Base-by-base conservation (phyloP, 2,329 filamentous ascomycete genomes). In the Capronia americana region DNA sequence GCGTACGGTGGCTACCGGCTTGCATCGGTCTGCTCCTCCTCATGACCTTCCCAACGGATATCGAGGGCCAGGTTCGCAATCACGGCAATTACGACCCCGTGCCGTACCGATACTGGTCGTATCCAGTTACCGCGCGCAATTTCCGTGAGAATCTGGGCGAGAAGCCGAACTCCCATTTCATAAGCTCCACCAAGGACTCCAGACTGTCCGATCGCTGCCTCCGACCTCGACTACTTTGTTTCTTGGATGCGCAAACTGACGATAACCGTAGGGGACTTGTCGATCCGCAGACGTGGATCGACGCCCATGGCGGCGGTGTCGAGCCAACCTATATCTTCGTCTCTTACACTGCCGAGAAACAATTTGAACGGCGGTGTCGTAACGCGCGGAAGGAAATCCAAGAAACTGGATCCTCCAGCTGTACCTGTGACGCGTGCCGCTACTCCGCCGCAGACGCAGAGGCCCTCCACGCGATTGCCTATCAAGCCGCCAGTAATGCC, bases 401-500 rank as follows among this genome's bases (percentile, higher is more conserved):
- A 24, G 28, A 53, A 14, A 44, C 8, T 23, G 64, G 64, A 24
- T 32, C 44, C 23, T 59, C 61, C 11, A n/a, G 55, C 17, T 67
- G 64, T 48, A 38, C 44, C 53, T 67, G 64, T 67, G 34, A 26
- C 3, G 20, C 28, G 8, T 67, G 64, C 48, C 20, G 34, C 14
- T 20, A 57, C 41, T 32, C 53, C 23, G 62, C 48, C 14, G 53
- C 60, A 23, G 64, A 67, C 10, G 61, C 61, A 20, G 70, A 77
- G 17, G 72, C 64, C 0, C 68, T 82, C 1, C 74, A 78, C 23
- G 65, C 74, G 20, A 79, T 79, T 57, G 79, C 77, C 3, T 77
- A 79, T 50, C 73, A 74, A 1, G 80, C 80, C 0, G 78, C 80
- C 1, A 73, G 73, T 7, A 72, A 73, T 24, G 79, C 78, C 3